These are phyloP conservation scores for Pogostemon cablin DNA, from an alignment of 257 asterid species.

Conservation along the genomic window DNA sequence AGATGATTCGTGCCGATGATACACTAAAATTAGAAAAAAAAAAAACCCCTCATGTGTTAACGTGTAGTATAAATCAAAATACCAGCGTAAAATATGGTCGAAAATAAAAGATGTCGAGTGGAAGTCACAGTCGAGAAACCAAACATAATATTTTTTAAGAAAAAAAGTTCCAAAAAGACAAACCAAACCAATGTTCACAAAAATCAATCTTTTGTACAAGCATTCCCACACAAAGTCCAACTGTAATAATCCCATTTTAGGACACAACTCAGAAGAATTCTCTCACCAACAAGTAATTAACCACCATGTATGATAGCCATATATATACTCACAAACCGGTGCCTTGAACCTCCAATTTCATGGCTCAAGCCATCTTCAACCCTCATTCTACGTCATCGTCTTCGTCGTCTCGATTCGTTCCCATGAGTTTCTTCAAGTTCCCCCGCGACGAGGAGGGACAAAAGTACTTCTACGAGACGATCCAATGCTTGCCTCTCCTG, in stretches of 20 bases:
- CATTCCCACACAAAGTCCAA: constrained; percentile 71
- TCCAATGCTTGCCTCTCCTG: constrained; percentile 79
- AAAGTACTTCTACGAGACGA: constrained; percentile 32
- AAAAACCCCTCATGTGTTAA: too few species aligned
- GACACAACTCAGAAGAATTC: constrained; percentile 17
- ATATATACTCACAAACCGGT: constrained; percentile 38
- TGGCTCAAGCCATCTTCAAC: constrained; percentile 61
- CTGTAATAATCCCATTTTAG: constrained; percentile 43
- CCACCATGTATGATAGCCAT: constrained; percentile 42
- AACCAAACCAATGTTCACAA: constrained; percentile 57
- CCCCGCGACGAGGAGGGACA: constrained; percentile 46
- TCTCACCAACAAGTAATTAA: constrained; percentile 1
- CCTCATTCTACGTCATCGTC: constrained; percentile 28
- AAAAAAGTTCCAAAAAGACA: constrained; percentile 57
- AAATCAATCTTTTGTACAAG: constrained; percentile 46
- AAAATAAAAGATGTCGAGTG: background rate
- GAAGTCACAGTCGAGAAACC: constrained; percentile 18
- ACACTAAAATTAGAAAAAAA: too few species aligned
- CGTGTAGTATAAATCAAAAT: too few species aligned
- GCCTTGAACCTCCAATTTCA: constrained; percentile 53
- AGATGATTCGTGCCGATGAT: too few species aligned
- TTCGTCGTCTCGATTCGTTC: background rate
- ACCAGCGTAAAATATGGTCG: background rate
- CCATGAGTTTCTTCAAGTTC: constrained; percentile 55
- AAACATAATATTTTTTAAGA: background rate